Base-by-base conservation (phyloP, 306 rosid species). In the Ceratonia siliqua region DNA sequence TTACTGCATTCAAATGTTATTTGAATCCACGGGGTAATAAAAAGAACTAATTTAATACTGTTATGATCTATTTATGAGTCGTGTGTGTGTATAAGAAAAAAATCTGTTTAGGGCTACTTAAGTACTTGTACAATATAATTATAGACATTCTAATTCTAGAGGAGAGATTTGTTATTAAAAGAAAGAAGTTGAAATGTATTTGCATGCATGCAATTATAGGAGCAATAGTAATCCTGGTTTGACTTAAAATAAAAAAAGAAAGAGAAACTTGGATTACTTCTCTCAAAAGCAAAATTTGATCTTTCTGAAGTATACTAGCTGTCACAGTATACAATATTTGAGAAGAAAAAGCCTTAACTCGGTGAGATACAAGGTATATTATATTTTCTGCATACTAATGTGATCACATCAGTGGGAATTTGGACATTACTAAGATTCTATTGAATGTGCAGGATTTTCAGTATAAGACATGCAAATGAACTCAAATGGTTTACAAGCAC, bases 401-500 rank as follows among this genome's bases (percentile, higher is more conserved):
- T 56, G 18, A 45, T 43, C 42, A 24, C 72, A 62, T 52, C 32
- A 72, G 24, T 56, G 50, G 27, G 53, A 57, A 38, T 36, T 77
- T 22, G 38, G 48, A 54, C 33, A 27, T 43, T 32, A 36, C 13
- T 32, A 21, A 33, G 72, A 53, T 49, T 63, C 42, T 30, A 24
- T 11, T 64, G 12, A 63, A n/a, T n/a, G n/a, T n/a, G n/a, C n/a
- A n/a, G n/a, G n/a, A n/a, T n/a, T n/a, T n/a, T n/a, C n/a, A n/a
- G n/a, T n/a, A n/a, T n/a, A n/a, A n/a, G n/a, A n/a, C n/a, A n/a
- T n/a, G n/a, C n/a, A n/a, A n/a, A n/a, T n/a, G n/a, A n/a, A n/a
- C n/a, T n/a, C 81, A 82, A 56, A 50, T 79, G 68, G 72, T 53
- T 52, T 62, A 73, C 49, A 52, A 85, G 36, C 25, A 30, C 70